Base-by-base conservation (phyloP, 1,284 basidiomycete genomes). In the Melampsora americana region DNA sequence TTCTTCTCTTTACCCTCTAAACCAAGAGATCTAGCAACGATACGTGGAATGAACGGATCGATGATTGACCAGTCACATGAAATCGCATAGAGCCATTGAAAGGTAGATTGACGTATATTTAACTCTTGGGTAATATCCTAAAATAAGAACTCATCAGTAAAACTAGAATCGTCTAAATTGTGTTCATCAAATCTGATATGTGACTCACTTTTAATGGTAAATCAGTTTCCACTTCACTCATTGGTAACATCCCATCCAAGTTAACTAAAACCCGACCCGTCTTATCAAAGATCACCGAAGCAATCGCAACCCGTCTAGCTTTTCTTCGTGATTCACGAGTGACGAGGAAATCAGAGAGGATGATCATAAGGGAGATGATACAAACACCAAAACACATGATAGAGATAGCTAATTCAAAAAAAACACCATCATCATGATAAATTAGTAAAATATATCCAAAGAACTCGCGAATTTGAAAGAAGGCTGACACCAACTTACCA, bases 61-160 rank as follows among this genome's bases (percentile, higher is more conserved):
- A 86, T 82, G 66, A 85, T 82, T 35, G 80, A 77, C 85, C 85
- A 86, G 81, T 85, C 84, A 83, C 85, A 86, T 5, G 84, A 84
- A 39, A 86, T 80, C 71, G 84, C 82, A 81, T 85, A 86, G 35
- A 86, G 83, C 85, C 85, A 86, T 80, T 86, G 85, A 83, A 86
- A 86, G 23, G 84, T 85, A 14, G 83, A 81, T 77, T 84, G 83
- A 28, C 84, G 82, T 30, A 84, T 84, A 80, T 86, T 84, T 16
- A 86, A 82, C 66, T 85, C 84, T 46, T 82, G 81, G 7, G 85
- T 80, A 39, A 86, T 83, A 73, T 84, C 83, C 78, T 83, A 77
- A 9, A 72, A 78, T 78, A 79, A 20, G 12, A 32, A 4, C 7
- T 70, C 11, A 62, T 14, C 30, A 20, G 0, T 35, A 62, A 70